Evolutionary conservation across 163 green algal species (phyloP), one percentile per base, ranked within the genome.

Genomic region (Volvox carteri): DNA sequence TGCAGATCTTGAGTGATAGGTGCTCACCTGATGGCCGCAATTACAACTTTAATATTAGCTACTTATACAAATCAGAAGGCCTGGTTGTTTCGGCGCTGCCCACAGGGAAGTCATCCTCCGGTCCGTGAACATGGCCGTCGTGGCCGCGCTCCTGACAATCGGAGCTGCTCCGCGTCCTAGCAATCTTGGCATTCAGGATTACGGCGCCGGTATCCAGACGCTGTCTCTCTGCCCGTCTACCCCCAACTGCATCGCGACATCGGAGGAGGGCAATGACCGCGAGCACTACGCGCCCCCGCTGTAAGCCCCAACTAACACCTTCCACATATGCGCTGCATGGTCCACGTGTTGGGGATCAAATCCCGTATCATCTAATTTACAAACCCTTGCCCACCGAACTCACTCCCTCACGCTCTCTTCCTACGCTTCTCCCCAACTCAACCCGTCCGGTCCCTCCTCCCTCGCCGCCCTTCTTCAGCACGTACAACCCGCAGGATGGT

Each of bases 241-340:
- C 25, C 96, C 96, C 39, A 99, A 99, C 94, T 99, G 97, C 95
- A 96, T 99, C 35, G 95, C 92, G 48, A 99, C 97, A 2, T 92
- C 94, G 0, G 97, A 99, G 90, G 97, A 98, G 91, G 86, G 93
- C 30, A 99, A 99, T 87, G 97, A 99, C 89, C 90, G 90, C 5
- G 84, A 86, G 18, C 95, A 98, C 92, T 99, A 97, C 87, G 94
- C 97, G 6, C 96, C 97, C 3, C 78, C 95, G 33, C 96, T 95
- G 96, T 97, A 85, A 88, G 91, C 14, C 48, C 14, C 48, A 11
- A 58, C 54, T 8, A 30, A 25, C 5, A 19, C 5, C 4, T 65
- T 4, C 28, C 54, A 8, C 54, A 23, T 12, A 65, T 65, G 54
- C 28, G 5, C 8, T 23, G 54, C 54, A 65, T 65, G 54, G 19